phyloP scores from a whole-genome alignment of 306 rosid genomes.

The Malus fusca region DNA sequence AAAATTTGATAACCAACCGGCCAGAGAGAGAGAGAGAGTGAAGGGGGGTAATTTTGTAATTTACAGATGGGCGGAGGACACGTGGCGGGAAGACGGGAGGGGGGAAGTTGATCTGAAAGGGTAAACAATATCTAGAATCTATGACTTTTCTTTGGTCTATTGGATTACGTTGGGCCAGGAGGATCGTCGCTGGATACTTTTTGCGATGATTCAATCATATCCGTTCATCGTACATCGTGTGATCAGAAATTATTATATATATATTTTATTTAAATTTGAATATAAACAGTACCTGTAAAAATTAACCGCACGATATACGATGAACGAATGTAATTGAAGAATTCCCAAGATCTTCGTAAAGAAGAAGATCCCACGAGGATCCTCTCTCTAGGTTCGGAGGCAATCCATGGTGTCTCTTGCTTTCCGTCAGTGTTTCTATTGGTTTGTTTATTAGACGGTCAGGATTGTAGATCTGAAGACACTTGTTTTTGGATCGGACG shows the following conservation, averaged over 20 bases:
- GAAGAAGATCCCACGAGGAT: too few species aligned
- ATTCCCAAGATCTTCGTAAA: rapidly evolving
- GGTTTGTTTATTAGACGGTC: background rate
- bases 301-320: rapidly evolving
- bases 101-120: background rate
- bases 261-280: too few species aligned
- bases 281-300: too few species aligned
- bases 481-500: background rate
- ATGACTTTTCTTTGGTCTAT: conserved; percentile 4
- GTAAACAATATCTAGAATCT: conserved; percentile 14
- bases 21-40: background rate
- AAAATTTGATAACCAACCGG: background rate
- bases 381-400: background rate
- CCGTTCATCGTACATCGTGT: rapidly evolving
- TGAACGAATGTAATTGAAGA: rapidly evolving
- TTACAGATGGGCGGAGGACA: background rate
- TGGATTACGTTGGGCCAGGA: background rate
- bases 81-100: conserved; percentile 8
- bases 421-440: background rate
- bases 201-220: rapidly evolving
- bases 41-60: conserved; percentile 11
- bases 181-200: too few species aligned
- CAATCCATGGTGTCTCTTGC: background rate
- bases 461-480: background rate
- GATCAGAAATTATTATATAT: rapidly evolving